Evolutionary conservation across 768 basidiomycete genomes (phyloP), one percentile per base, ranked within the genome.

Genomic region (Lactarius pseudohatsudake): DNA sequence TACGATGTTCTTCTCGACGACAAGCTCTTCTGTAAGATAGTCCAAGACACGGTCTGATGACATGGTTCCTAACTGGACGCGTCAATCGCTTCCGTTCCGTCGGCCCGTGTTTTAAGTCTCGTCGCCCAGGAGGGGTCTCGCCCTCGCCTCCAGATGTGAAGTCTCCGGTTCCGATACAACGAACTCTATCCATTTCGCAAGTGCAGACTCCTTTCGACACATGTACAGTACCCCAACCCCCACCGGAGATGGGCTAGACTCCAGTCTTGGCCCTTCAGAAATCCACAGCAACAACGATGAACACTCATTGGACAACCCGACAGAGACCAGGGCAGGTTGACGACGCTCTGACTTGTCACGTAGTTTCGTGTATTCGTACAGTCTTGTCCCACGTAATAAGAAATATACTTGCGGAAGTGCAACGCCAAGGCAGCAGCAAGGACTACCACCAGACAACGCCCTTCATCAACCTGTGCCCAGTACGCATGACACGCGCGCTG

Each of bases 401-500:
- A 47, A n/a, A 45, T 45, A 3, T 45, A 3, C 45, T 47, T 22
- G 22, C n/a, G 15, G 3, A 7, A 32, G 16, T 57, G n/a, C 55
- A 20, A 57, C 11, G 30, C 16, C 22, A 38, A 62, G 4, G 11
- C 2, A 58, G 11, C 2, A 58, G 20, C 6, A 32, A 11, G n/a
- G 41, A 64, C 71, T 72, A 88, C 84, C 87, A 88, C 81, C 83
- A 90, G 0, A 88, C 88, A 0, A 75, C 78, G 0, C 90, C 90
- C 66, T 81, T 83, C 89, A 92, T 92, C 67, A 91, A 74, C 70
- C 86, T 77, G 65, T 87, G 80, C 1, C 89, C 90, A 2, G 88
- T 92, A 63, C 89, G 75, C 28, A 88, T 80, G 22, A 89, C 88
- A 70, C 83, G 85, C 2, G 86, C 89, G 68, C 82, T 85, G 61